phyloP scores from a whole-genome alignment of 805 yeast species.

The Candida hungchunana region DNA sequence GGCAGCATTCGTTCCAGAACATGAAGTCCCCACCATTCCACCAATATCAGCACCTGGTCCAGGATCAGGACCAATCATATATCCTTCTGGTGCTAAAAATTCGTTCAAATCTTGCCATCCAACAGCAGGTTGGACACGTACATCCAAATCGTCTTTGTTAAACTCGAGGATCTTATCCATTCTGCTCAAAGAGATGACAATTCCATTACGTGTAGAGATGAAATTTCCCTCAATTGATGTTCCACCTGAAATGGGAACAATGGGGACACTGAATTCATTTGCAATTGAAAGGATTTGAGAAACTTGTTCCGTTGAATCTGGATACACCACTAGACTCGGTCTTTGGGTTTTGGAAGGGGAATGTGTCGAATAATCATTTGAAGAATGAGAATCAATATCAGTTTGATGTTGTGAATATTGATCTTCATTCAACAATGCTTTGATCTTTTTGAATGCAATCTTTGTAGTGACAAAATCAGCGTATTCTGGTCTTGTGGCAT shows the following conservation, averaged over 20 bases:
- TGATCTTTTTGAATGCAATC: constrained; percentile 14
- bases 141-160: constrained; percentile 61
- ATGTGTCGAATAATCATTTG: constrained; percentile 46
- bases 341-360: constrained; percentile 38
- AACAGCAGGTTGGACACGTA: constrained; percentile 69
- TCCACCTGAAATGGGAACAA: constrained; percentile 60
- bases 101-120: constrained; percentile 69
- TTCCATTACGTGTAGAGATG: constrained; percentile 55
- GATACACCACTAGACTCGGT: constrained; percentile 48
- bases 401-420: constrained; percentile 25
- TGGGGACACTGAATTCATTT: constrained; percentile 49
- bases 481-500: constrained; percentile 15
- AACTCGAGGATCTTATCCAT: constrained; percentile 55
- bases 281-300: constrained; percentile 49
- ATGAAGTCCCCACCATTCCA: constrained; percentile 73
- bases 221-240: constrained; percentile 66
- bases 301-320: constrained; percentile 52
- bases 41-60: constrained; percentile 78
- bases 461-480: constrained; percentile 12
- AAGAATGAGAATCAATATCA: constrained; percentile 40
- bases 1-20: constrained; percentile 75
- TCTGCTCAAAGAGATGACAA: constrained; percentile 54
- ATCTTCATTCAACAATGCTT: constrained; percentile 9
- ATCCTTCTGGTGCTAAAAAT: constrained; percentile 38
- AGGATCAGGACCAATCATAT: constrained; percentile 69